Conservation (phyloP, 2,329 filamentous ascomycete species). For the Aspergillus neoniger region DNA sequence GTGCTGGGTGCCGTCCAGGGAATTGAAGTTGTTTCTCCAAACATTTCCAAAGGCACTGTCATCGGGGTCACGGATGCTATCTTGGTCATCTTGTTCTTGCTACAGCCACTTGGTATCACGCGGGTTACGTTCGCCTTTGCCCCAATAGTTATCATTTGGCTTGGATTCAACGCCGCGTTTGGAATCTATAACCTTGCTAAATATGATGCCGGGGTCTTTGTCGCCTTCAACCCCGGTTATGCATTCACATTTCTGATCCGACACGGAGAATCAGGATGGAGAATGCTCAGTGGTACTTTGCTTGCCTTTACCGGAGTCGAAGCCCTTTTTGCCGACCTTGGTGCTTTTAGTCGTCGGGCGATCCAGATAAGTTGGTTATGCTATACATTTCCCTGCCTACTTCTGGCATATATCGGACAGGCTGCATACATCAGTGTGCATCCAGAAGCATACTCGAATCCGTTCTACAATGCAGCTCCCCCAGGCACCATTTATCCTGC, state of each 20-base stretch:
- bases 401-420: constrained; percentile 67
- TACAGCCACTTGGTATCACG: constrained; percentile 58
- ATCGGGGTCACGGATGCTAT: constrained; percentile 56
- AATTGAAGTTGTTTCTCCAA: constrained; percentile 50
- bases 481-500: constrained; percentile 68
- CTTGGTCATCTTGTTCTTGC: constrained; percentile 54
- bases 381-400: constrained; percentile 67
- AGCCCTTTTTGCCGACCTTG: constrained; percentile 75
- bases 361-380: constrained; percentile 73
- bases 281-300: constrained; percentile 62
- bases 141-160: constrained; percentile 59
- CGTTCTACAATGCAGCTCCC: constrained; percentile 71
- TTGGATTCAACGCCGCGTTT: constrained; percentile 54
- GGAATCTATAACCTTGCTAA: constrained; percentile 55
- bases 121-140: constrained; percentile 54
- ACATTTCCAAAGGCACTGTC: constrained; percentile 50
- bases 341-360: constrained; percentile 69
- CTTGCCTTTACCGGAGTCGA: constrained; percentile 78
- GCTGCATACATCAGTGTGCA: constrained; percentile 68
- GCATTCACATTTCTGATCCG: constrained; percentile 54
- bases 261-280: constrained; percentile 55
- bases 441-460: constrained; percentile 66
- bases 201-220: constrained; percentile 53
- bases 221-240: constrained; percentile 54
- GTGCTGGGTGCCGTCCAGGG: constrained; percentile 60